Percentiles rank a stretch among this genome's conserved stretches.
Evolutionary conservation across 2,329 filamentous ascomycete species (phyloP).

Genomic region (Fusarium sp.): DNA sequence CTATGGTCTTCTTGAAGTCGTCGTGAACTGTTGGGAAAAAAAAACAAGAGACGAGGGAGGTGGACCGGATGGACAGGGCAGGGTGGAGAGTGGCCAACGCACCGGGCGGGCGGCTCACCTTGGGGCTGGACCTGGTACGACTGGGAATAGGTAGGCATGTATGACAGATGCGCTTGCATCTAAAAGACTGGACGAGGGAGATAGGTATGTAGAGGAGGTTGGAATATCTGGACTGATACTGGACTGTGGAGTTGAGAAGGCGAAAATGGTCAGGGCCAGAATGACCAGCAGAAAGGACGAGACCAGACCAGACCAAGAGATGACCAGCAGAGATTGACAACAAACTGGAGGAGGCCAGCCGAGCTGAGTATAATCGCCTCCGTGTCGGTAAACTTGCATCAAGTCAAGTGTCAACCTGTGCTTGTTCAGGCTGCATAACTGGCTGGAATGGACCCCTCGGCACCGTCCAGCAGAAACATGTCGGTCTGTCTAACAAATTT

Average conservation of each 20-base stretch:
- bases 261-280: conserved; percentile 17
- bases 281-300: background rate
- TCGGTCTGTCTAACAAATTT: conserved; percentile 40
- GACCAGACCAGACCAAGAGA: background rate
- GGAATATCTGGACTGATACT: conserved; percentile 1
- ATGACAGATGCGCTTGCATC: conserved; percentile 17
- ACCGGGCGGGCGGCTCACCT: conserved; percentile 36
- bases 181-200: background rate
- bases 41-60: conserved; percentile 11
- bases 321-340: background rate
- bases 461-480: conserved; percentile 9
- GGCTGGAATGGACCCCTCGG: conserved; percentile 11
- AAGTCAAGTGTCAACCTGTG: conserved; percentile 1
- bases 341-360: background rate
- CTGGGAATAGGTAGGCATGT: conserved; percentile 5
- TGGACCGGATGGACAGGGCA: conserved; percentile 27
- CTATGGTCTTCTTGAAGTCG: conserved; percentile 20
- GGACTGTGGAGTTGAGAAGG: conserved; percentile 1
- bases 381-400: background rate
- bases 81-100: conserved; percentile 43
- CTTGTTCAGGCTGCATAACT: conserved; percentile 34
- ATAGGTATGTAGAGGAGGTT: conserved; percentile 5
- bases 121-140: conserved; percentile 29
- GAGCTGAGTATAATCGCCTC: conserved; percentile 29
- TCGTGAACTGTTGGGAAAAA: conserved; percentile 41